Evolutionary conservation across 2,329 filamentous ascomycete species (phyloP), one percentile per base, ranked within the genome.

Genomic region (Plenodomus tracheiphilus): DNA sequence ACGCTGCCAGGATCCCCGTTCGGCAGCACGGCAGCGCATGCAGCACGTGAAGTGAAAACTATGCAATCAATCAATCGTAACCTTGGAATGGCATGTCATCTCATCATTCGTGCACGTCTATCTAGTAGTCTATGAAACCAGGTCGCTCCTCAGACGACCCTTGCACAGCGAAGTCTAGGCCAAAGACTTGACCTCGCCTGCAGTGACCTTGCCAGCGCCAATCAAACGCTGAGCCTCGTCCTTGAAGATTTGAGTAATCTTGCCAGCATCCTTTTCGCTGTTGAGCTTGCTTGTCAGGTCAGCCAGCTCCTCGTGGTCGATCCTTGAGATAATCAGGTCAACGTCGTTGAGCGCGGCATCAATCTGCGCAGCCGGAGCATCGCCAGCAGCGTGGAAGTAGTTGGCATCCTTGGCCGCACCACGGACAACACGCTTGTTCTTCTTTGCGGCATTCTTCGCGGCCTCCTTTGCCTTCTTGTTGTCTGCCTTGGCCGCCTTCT

Each of bases 351-450:
- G 81, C 1, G 94, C 90, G 25, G 81, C 78, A 68, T 97, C 92
- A 61, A 99, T 90, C 70, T 90, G 84, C 10, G 84, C 78, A 13
- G 89, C 80, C n/a, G 88, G 82, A 51, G 92, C 88, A 46, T 86
- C 88, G 38, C 82, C 77, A 30, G 71, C 78, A 17, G 79, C 79
- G 48, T 80, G 81, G 74, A 99, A 97, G 85, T 99, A 99, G 82
- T 97, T 97, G 67, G 89, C 92, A 62, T 99, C 94, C 83, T 99
- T 99, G 76, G 93, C 89, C 59, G 89, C 91, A 54, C 85, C 86
- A 75, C 95, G 91, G 65, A 99, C 86, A 40, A 97, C 88, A 81
- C 94, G 91, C 85, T 97, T 97, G 85, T 99, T 99, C 89, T 99
- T 99, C 88, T 99, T 99, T 67, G 94, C 88, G 13, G 94, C 94